Base-by-base conservation (phyloP, 2,329 filamentous ascomycete genomes). In the Colletotrichum truncatum region DNA sequence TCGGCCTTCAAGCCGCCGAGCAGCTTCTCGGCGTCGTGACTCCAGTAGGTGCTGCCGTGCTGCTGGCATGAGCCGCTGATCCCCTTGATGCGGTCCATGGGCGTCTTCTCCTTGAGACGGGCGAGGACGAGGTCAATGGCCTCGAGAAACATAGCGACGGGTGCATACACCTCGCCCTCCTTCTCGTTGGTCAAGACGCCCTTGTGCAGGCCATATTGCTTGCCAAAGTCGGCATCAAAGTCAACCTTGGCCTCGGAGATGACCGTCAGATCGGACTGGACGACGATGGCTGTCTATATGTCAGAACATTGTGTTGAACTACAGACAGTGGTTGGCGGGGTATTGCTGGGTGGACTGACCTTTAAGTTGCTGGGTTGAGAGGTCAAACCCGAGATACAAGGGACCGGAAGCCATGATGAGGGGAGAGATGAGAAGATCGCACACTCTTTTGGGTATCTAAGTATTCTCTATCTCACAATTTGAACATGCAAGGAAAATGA, bases 11-110 rank as follows among this genome's bases (percentile, higher is more conserved):
- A 80, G 11, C 73, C 80, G 4, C 76, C 80, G 43, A 98, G 84
- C 43, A 91, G 73, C 7, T 78, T 73, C 74, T 92, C 91, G 6
- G 93, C 94, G 61, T 89, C 81, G 45, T 82, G 77, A 64, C 87
- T 91, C 95, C 95, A 98, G 81, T 96, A 98, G 26, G 98, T 94
- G 76, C 95, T 98, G 32, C 96, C 96, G 78, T 98, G 96, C 83
- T 99, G 96, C 86, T 98, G 97, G 58, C 96, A 94, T 14, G 95
- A 94, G 68, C 94, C 96, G 73, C 93, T 95, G 71, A 99, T 86
- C 28, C 93, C 95, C 73, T 87, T 89, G 68, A 99, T 89, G 54
- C 87, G 87, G 55, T 84, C 80, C 72, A 98, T 91, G 49, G 76
- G 73, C 1, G 89, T 89, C 66, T 89, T 86, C 41, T 89, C 85